phyloP scores from a whole-genome alignment of 139 green algal species.

The Trebouxia sp. region DNA sequence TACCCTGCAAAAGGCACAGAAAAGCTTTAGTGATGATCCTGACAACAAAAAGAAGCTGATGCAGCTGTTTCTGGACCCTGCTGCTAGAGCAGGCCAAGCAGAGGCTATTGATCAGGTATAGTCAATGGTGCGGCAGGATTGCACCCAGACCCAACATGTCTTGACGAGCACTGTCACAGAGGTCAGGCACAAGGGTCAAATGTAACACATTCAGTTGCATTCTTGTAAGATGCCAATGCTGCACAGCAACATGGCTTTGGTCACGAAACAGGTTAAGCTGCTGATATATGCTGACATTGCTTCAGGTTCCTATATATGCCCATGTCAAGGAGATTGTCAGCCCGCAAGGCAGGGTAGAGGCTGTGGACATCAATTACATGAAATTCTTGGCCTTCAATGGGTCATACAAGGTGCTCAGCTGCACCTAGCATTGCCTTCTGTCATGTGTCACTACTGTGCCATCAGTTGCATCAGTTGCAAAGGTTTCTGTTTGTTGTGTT shows the following conservation, averaged over 20 bases:
- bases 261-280: background rate
- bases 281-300: background rate
- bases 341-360: slow-evolving; percentile 6
- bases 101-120: slow-evolving; percentile 22
- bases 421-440: background rate
- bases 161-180: background rate
- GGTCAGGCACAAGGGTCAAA: background rate
- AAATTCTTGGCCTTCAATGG: slow-evolving; percentile 45
- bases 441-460: background rate
- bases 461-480: background rate
- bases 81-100: slow-evolving; percentile 24
- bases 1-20: background rate
- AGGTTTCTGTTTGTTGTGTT: background rate
- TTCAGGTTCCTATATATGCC: slow-evolving; percentile 40
- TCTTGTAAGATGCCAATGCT: background rate
- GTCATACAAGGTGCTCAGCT: slow-evolving; percentile 36
- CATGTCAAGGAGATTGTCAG: slow-evolving; percentile 38
- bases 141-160: too few species aligned
- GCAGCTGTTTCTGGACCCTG: slow-evolving; percentile 18
- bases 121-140: background rate
- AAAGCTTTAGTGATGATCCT: background rate
- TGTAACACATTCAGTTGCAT: background rate
- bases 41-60: slow-evolving; percentile 16
- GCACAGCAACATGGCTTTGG: background rate
- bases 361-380: slow-evolving; percentile 43